Percentiles rank a stretch among this genome's conserved stretches.
Evolutionary conservation across 305 asterid species (phyloP).

Genomic region (Striga hermonthica): DNA sequence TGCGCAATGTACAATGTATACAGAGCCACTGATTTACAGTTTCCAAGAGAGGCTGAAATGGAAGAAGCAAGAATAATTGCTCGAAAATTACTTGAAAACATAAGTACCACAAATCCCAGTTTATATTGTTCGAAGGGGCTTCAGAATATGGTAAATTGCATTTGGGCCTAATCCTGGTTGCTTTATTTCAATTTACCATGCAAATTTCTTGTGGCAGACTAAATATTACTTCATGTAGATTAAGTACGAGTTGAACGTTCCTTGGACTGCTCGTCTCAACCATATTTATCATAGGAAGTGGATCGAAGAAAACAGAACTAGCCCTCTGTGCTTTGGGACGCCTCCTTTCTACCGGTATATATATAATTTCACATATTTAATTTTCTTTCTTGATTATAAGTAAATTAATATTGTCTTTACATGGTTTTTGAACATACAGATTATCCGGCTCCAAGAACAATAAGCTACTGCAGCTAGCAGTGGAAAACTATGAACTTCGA

Average conservation of each 20-base stretch:
- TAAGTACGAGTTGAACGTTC: slow-evolving; percentile 44
- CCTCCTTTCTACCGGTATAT: slow-evolving; percentile 46
- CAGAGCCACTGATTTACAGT: slow-evolving; percentile 54
- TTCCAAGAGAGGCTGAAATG: slow-evolving; percentile 43
- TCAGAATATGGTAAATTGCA: slow-evolving; percentile 38
- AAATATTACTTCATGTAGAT: slow-evolving; percentile 32
- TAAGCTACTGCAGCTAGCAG: slow-evolving; percentile 50
- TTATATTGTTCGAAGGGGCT: slow-evolving; percentile 33
- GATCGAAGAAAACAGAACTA: slow-evolving; percentile 48
- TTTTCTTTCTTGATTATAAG: not conserved
- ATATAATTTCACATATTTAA: not conserved
- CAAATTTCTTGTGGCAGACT: not conserved
- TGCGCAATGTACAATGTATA: slow-evolving; percentile 44
- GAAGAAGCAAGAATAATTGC: slow-evolving; percentile 49
- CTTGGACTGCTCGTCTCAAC: slow-evolving; percentile 61
- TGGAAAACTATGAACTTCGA: slow-evolving; percentile 42
- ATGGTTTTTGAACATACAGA: slow-evolving; percentile 26
- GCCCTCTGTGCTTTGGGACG: slow-evolving; percentile 39
- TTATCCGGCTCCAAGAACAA: slow-evolving; percentile 40
- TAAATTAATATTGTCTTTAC: no score
- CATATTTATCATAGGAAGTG: slow-evolving; percentile 58
- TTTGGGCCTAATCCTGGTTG: no score
- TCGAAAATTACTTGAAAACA: slow-evolving; percentile 33
- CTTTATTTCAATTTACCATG: not conserved
- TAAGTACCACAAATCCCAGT: slow-evolving; percentile 27